Percentiles rank a stretch among this genome's conserved stretches.
phyloP scores from a whole-genome alignment of 306 rosid genomes.

The Quillaja saponaria region DNA sequence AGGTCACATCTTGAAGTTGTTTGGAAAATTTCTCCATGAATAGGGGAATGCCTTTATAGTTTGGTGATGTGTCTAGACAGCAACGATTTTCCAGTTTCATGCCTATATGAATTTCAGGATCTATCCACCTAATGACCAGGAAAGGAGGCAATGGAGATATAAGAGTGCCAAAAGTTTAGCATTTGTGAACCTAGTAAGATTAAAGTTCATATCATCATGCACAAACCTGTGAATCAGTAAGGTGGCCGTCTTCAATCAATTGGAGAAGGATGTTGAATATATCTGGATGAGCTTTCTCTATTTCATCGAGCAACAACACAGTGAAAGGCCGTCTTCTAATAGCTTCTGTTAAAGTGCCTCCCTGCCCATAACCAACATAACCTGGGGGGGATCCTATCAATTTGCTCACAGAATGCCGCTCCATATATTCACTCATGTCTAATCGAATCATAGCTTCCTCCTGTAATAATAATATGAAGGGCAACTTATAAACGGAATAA shows the following conservation, averaged over 20 bases:
- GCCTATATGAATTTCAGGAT: too few species aligned
- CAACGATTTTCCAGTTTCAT: too few species aligned
- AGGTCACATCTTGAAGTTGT: too few species aligned
- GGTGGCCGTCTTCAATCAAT: conserved; percentile 82
- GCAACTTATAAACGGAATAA: conserved; percentile 9
- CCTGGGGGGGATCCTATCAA: conserved; percentile 94
- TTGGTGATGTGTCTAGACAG: too few species aligned
- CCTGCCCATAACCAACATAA: conserved; percentile 88
- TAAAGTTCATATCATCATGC: conserved; percentile 18
- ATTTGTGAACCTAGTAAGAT: conserved; percentile 7
- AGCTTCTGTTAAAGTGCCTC: conserved; percentile 88
- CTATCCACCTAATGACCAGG: neutral
- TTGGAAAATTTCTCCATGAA: too few species aligned
- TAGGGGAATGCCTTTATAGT: too few species aligned
- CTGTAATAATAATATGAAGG: conserved; percentile 43
- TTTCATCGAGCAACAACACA: conserved; percentile 79
- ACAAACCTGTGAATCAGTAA: conserved; percentile 90
- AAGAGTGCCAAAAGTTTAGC: neutral
- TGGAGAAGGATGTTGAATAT: conserved; percentile 87
- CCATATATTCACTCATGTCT: conserved; percentile 99
- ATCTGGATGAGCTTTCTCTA: conserved; percentile 98
- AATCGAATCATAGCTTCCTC: conserved; percentile 74
- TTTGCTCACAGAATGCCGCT: conserved; percentile 89
- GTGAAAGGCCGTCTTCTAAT: conserved; percentile 83
- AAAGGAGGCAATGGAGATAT: conserved; percentile 21